Evolutionary conservation across 2,329 filamentous ascomycete species (phyloP).

Genomic region (Aspergillus viridinutans): DNA sequence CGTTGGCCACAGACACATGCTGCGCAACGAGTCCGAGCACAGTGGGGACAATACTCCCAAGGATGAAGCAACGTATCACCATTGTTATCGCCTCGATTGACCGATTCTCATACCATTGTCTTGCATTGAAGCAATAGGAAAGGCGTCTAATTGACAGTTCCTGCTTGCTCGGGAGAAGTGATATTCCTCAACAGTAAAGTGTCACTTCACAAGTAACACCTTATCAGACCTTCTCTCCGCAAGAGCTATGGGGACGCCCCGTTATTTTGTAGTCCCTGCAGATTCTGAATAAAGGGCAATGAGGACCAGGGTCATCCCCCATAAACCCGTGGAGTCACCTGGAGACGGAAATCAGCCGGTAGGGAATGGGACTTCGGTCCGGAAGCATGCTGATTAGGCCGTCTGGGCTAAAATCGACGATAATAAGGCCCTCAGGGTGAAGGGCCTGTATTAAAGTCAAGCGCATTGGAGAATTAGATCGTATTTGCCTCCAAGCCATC

Average conservation of each 20-base stretch:
- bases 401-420: neutral
- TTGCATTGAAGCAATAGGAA: neutral
- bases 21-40: neutral
- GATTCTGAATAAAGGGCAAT: neutral
- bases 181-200: neutral
- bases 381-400: neutral
- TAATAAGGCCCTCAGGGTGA: neutral
- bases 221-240: neutral
- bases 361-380: neutral
- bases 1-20: constrained; percentile 22
- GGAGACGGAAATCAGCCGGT: neutral
- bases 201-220: neutral
- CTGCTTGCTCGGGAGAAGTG: neutral
- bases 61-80: neutral
- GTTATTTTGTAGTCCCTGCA: neutral
- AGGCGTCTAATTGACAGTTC: neutral
- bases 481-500: neutral
- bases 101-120: neutral
- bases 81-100: neutral
- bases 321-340: neutral
- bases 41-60: constrained; percentile 1
- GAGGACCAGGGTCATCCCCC: neutral
- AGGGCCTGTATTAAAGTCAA: neutral
- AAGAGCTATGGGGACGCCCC: neutral
- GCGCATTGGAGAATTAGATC: neutral